Evolutionary conservation across 257 asterid species (phyloP), one percentile per base, ranked within the genome.

Genomic region (Nicotiana tabacum): DNA sequence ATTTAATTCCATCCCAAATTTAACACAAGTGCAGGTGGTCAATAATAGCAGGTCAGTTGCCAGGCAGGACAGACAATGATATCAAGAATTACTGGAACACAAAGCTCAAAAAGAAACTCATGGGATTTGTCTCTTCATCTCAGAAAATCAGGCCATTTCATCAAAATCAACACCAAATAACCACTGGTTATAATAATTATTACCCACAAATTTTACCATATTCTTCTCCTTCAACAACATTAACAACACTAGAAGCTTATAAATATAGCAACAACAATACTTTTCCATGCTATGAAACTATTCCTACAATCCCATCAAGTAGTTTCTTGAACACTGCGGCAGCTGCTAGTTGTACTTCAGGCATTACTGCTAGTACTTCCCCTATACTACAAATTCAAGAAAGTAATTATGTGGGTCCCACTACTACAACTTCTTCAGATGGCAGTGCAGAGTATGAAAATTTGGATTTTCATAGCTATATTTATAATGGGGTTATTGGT

Each of bases 1-100:
- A 21, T 16, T 16, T 43, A 43, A 1, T 27, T 29, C 17, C 2
- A 16, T 33, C 35, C 43, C 15, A 21, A 27, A 43, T 43, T 43
- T 43, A 66, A 46, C 11, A 69, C 17, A 81, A 48, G n/a, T 16
- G 58, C 84, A 90, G 93, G 76, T 91, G 93, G 95, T 91, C 95
- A 77, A 90, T 93, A 70, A 95, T 95, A 80, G 98, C 98, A 57
- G 92, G 91, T 9, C 94, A 92, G 37, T 88, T 95, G 66, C 97
- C 93, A 5, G 97, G 98, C 0, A 93, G 97, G 81, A 94, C 98
- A 0, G 98, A 94, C 82, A 94, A 94, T 55, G 98, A 94, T 33
- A 94, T 94, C 78, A 94, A 94, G 82, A 94, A 94, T 87, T 91
- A 94, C 78, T 94, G 98, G 98, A 95, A 95, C 94, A 95, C 97